phyloP scores from a whole-genome alignment of 495 filamentous ascomycete genomes.

The Penicillium longicatenatum region DNA sequence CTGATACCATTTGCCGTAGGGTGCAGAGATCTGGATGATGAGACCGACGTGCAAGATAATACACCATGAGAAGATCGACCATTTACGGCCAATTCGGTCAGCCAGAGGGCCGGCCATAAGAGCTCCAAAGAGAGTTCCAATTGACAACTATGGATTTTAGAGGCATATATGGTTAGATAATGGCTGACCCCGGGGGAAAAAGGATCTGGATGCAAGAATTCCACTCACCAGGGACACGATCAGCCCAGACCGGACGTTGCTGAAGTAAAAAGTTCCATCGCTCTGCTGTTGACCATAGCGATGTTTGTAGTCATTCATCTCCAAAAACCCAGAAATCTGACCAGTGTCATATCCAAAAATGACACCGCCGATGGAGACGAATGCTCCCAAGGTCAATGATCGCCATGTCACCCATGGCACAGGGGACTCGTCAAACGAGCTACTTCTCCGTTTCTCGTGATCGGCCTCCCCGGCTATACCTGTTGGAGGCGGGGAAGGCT shows the following conservation, averaged over 20 bases:
- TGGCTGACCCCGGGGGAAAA: too few relatives aligned
- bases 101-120: conserved; percentile 55
- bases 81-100: conserved; percentile 51
- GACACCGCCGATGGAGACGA: conserved; percentile 68
- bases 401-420: conserved; percentile 47
- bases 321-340: conserved; percentile 61
- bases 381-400: conserved; percentile 48
- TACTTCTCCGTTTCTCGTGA: conserved; percentile 4
- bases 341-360: conserved; percentile 56
- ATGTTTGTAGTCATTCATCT: conserved; percentile 53
- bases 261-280: conserved; percentile 41
- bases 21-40: conserved; percentile 63
- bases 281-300: conserved; percentile 41
- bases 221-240: conserved; percentile 53
- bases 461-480: background rate
- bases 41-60: conserved; percentile 64
- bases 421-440: conserved; percentile 30
- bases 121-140: conserved; percentile 68
- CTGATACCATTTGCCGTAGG: conserved; percentile 49
- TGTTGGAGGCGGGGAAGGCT: background rate
- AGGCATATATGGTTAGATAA: background rate
- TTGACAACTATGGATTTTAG: conserved; percentile 55
- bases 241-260: conserved; percentile 52
- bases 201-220: conserved; percentile 1
- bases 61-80: conserved; percentile 52